A percentile compares a stretch with the other conserved stretches of the same genome.
Evolutionary conservation across 2,329 filamentous ascomycete genomes (phyloP).

Genomic region (Pseudogymnoascus verrucosus): DNA sequence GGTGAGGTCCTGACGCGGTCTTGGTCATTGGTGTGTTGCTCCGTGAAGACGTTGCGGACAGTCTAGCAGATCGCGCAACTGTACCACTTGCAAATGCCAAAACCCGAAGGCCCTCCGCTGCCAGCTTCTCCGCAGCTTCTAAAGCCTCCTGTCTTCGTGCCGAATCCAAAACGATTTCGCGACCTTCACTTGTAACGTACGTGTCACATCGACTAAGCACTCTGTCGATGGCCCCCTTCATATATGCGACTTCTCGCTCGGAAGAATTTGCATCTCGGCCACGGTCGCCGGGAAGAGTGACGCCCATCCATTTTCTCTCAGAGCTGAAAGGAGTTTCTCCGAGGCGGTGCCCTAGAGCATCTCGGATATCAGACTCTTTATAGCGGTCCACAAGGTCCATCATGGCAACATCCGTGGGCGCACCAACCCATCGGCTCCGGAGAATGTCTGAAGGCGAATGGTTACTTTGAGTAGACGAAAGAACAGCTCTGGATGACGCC

Average conservation of each 20-base stretch:
- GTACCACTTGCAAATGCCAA: constrained; percentile 87
- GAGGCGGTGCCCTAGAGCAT: constrained; percentile 72
- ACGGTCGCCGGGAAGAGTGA: constrained; percentile 52
- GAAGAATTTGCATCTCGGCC: constrained; percentile 28
- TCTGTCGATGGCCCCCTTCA: constrained; percentile 90
- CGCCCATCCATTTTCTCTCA: constrained; percentile 98
- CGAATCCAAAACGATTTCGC: constrained; percentile 78
- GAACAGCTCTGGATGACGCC: constrained; percentile 64
- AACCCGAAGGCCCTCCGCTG: constrained; percentile 79
- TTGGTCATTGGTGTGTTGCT: constrained; percentile 44
- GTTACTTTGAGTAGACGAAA: constrained; percentile 74
- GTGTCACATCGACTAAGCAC: constrained; percentile 82
- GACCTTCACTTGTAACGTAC: constrained; percentile 77
- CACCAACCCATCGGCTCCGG: constrained; percentile 89
- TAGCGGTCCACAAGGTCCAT: constrained; percentile 87
- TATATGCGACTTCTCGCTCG: constrained; percentile 77
- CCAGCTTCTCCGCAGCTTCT: constrained; percentile 77
- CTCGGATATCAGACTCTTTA: constrained; percentile 83
- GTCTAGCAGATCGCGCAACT: constrained; percentile 41
- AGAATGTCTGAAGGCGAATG: constrained; percentile 47
- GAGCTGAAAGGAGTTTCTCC: constrained; percentile 94
- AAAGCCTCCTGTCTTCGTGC: constrained; percentile 64
- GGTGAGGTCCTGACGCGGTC: constrained; percentile 18
- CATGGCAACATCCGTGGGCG: constrained; percentile 96
- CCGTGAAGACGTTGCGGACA: constrained; percentile 30